A percentile compares a stretch with the other conserved stretches of the same genome.
Conservation (phyloP, 2,329 filamentous ascomycete genomes). For the Bipolaris victoriae region DNA sequence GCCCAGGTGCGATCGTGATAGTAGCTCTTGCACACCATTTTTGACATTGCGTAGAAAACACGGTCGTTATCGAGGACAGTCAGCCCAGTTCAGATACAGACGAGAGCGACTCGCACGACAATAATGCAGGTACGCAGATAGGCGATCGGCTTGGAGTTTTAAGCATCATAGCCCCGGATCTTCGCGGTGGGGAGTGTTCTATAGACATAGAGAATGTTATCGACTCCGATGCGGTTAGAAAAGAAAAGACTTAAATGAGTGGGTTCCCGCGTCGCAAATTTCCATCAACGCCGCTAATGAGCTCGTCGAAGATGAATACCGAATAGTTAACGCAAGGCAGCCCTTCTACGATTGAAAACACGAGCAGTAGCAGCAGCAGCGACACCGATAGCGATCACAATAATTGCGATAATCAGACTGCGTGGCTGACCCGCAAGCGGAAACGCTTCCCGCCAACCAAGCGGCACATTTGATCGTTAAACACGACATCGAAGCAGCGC, state of each 20-base stretch:
- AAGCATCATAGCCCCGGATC: constrained; percentile 7
- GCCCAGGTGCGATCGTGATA: constrained; percentile 5
- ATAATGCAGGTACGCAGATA: constrained; percentile 13
- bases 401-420: constrained; percentile 7
- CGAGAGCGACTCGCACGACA: constrained; percentile 10
- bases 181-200: constrained; percentile 8
- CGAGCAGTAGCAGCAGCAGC: constrained; percentile 16
- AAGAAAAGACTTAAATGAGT: constrained; percentile 15
- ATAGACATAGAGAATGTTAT: constrained; percentile 5
- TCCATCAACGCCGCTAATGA: constrained; percentile 13
- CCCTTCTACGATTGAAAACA: constrained; percentile 8
- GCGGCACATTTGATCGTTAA: background rate
- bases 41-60: constrained; percentile 22
- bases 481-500: background rate
- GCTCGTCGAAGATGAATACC: constrained; percentile 13
- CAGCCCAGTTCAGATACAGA: constrained; percentile 12
- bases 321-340: constrained; percentile 14
- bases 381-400: constrained; percentile 6
- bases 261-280: constrained; percentile 4
- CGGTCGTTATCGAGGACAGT: constrained; percentile 18
- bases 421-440: constrained; percentile 16
- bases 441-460: constrained; percentile 7
- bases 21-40: constrained; percentile 14
- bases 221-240: background rate
- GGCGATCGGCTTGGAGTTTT: constrained; percentile 10